These are phyloP conservation scores for Polygonum maritimum DNA, from an alignment of 148 eudicot genomes.

Conservation along the genomic window DNA sequence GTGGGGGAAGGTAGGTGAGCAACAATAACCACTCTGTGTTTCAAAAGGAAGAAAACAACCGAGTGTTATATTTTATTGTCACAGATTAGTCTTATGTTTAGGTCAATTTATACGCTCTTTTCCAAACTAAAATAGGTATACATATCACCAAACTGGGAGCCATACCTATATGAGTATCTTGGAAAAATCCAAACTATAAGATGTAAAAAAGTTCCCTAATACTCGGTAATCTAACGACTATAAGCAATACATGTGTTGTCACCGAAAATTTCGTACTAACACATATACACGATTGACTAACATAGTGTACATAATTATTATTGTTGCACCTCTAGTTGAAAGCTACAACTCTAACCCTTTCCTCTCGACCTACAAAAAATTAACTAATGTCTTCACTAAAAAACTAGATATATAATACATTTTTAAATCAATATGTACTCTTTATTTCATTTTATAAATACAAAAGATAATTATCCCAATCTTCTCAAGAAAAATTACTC, in stretches of 20 bases:
- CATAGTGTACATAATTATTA: too few species aligned
- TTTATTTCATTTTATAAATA: too few species aligned
- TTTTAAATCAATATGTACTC: too few species aligned
- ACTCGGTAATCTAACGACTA: too few species aligned
- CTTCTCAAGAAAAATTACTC: too few species aligned
- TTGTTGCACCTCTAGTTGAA: too few species aligned
- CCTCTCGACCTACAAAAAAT: too few species aligned
- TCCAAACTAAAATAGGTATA: background rate
- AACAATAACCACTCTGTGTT: background rate
- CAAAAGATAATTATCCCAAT: too few species aligned
- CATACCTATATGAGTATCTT: background rate
- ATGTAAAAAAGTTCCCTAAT: background rate
- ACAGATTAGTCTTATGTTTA: background rate
- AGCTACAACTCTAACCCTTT: background rate
- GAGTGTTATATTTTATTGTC: background rate
- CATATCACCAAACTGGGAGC: background rate
- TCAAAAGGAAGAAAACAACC: too few species aligned
- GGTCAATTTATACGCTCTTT: background rate
- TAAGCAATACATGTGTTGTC: background rate
- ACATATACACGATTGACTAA: background rate
- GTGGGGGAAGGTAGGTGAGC: background rate
- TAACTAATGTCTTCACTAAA: too few species aligned
- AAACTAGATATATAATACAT: too few species aligned
- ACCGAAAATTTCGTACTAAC: background rate
- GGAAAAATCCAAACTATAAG: background rate